Percentiles rank a stretch among this genome's conserved stretches.
Evolutionary conservation across 768 basidiomycete genomes (phyloP).

Genomic region (Solioccasus polychromus): DNA sequence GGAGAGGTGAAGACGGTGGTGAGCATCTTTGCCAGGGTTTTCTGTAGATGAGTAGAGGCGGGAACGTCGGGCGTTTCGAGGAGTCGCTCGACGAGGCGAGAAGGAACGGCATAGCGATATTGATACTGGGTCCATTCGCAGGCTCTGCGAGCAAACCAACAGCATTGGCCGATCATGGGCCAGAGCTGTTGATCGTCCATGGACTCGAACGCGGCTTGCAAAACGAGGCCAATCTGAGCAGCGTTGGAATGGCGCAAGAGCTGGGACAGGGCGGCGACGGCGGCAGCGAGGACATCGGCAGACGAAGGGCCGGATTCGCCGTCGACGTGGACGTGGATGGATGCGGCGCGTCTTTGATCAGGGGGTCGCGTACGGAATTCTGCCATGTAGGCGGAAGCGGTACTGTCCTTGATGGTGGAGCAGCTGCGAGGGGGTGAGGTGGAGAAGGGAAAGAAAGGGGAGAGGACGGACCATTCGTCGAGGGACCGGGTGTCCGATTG

Average conservation of each 20-base stretch:
- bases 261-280: slow-evolving; percentile 67
- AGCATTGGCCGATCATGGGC: slow-evolving; percentile 66
- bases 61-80: slow-evolving; percentile 57
- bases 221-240: slow-evolving; percentile 64
- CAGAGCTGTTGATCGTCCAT: slow-evolving; percentile 64
- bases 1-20: slow-evolving; percentile 80
- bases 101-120: slow-evolving; percentile 88
- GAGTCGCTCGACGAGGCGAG: slow-evolving; percentile 77
- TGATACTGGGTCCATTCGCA: slow-evolving; percentile 93
- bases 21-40: slow-evolving; percentile 72
- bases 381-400: slow-evolving; percentile 74
- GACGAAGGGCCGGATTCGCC: slow-evolving; percentile 82
- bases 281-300: slow-evolving; percentile 70
- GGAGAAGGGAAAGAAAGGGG: neutral
- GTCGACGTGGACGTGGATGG: slow-evolving; percentile 84
- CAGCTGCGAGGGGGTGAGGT: slow-evolving; percentile 39
- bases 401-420: slow-evolving; percentile 59
- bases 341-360: slow-evolving; percentile 80
- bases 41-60: slow-evolving; percentile 48
- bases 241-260: slow-evolving; percentile 77
- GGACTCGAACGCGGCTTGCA: slow-evolving; percentile 70
- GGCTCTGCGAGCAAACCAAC: slow-evolving; percentile 75
- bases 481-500: slow-evolving; percentile 57
- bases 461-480: slow-evolving; percentile 58
- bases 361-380: slow-evolving; percentile 83